Percentiles rank a stretch among this genome's conserved stretches.
These are phyloP conservation scores for Trichosanthes truncata DNA, from an alignment of 306 rosid species.

Conservation along the genomic window DNA sequence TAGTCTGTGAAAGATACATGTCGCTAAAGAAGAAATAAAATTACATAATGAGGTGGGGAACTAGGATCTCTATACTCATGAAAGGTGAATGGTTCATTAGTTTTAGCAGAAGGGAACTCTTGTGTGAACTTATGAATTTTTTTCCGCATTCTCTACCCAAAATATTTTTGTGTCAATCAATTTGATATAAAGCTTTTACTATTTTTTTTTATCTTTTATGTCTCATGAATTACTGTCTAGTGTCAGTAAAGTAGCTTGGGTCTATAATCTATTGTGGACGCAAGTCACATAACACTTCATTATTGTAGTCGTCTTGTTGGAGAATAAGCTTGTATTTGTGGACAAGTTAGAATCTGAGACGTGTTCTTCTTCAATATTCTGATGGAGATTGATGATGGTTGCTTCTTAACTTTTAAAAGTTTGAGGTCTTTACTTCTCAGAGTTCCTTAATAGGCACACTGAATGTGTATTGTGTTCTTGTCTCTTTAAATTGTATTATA, in stretches of 20 bases:
- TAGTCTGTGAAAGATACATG: not conserved
- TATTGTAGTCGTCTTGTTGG: not conserved
- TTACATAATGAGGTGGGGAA: not conserved
- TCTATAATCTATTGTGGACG: not conserved
- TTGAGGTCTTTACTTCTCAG: not conserved
- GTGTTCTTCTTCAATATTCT: not conserved
- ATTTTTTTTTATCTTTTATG: not conserved
- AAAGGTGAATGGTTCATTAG: not conserved
- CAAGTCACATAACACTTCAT: not conserved
- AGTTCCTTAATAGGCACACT: not conserved
- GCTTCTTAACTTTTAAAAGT: not conserved
- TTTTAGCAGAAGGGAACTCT: not conserved
- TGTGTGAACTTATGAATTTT: not conserved
- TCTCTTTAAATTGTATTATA: not conserved
- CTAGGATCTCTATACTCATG: not conserved
- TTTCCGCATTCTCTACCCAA: not conserved
- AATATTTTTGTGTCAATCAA: not conserved
- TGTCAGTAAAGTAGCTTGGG: not conserved
- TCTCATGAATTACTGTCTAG: not conserved
- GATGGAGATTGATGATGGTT: not conserved
- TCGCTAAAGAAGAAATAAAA: not conserved
- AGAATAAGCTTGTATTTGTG: not conserved
- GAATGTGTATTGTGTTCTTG: not conserved
- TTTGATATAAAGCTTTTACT: not conserved
- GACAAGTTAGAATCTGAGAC: not conserved